A percentile compares a stretch with the other conserved stretches of the same genome.
phyloP scores from a whole-genome alignment of 2,329 filamentous ascomycete species.

The Pseudogymnoascus sp. region DNA sequence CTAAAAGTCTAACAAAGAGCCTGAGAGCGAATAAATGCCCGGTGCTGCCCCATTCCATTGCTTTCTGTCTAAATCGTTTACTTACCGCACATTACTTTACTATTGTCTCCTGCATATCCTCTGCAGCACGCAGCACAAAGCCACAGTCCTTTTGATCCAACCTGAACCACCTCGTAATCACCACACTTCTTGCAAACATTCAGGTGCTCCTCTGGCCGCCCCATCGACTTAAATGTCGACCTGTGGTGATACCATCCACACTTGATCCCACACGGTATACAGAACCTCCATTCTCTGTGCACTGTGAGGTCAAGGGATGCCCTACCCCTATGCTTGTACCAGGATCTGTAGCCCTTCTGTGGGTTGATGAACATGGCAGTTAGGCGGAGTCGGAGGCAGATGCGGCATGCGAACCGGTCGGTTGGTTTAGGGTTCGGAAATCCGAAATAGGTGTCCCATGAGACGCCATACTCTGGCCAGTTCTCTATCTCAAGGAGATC shows the following conservation, averaged over 20 bases:
- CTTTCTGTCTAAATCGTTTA: background rate
- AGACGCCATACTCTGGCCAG: background rate
- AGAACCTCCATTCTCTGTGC: background rate
- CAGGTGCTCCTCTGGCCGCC: background rate
- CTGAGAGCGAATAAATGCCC: background rate
- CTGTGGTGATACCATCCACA: background rate
- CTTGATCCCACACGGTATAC: background rate
- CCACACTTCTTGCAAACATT: background rate
- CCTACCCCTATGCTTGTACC: background rate
- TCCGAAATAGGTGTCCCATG: background rate
- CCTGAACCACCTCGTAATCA: background rate
- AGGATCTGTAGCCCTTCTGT: background rate
- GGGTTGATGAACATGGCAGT: background rate
- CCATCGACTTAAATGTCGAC: background rate
- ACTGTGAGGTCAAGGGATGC: background rate
- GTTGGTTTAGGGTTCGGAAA: background rate
- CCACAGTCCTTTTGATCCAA: background rate
- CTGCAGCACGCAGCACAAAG: background rate
- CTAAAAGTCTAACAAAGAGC: background rate
- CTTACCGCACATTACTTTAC: background rate
- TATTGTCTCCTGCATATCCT: background rate
- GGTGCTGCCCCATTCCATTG: no score
- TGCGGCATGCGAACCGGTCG: background rate
- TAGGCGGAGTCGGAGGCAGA: background rate
- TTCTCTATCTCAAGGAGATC: background rate